Percentiles rank a stretch among this genome's conserved stretches.
phyloP scores from a whole-genome alignment of 345 rosid species.

The Gossypium anomalum region DNA sequence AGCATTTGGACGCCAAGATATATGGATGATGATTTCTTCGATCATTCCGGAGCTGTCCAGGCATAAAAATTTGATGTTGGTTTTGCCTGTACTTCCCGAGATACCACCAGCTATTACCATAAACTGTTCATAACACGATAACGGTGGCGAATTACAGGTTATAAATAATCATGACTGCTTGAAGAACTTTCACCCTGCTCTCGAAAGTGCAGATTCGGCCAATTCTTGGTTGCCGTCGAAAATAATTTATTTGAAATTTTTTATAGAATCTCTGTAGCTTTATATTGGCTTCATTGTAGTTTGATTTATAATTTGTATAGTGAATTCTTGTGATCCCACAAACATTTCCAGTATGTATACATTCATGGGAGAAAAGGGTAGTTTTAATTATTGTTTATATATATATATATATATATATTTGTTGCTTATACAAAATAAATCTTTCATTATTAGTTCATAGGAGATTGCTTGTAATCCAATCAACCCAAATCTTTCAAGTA shows the following conservation, averaged over 20 bases:
- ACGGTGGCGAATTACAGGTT: slow-evolving; percentile 12
- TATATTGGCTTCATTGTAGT: slow-evolving; percentile 1
- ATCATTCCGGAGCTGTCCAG: slow-evolving; percentile 16
- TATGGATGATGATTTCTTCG: not conserved
- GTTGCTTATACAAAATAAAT: not conserved
- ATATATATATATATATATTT: no score
- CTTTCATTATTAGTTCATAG: not conserved
- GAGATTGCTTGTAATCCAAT: not conserved
- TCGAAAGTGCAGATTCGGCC: not conserved
- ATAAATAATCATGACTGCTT: not conserved
- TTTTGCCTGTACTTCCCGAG: not conserved
- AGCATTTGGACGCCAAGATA: not conserved
- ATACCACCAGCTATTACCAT: not conserved
- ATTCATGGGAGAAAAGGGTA: slow-evolving; percentile 7
- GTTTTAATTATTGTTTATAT: not conserved
- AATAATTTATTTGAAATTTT: not conserved
- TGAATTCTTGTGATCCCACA: not conserved
- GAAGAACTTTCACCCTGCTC: not conserved
- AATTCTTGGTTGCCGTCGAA: slow-evolving; percentile 3
- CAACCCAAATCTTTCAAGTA: not conserved
- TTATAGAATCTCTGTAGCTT: not conserved
- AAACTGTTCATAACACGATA: not conserved
- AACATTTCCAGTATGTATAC: not conserved
- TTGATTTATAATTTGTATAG: slow-evolving; percentile 12
- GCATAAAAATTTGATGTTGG: slow-evolving; percentile 7